Conservation (phyloP, 2,329 filamentous ascomycete species). For the Drechslera avenae region DNA sequence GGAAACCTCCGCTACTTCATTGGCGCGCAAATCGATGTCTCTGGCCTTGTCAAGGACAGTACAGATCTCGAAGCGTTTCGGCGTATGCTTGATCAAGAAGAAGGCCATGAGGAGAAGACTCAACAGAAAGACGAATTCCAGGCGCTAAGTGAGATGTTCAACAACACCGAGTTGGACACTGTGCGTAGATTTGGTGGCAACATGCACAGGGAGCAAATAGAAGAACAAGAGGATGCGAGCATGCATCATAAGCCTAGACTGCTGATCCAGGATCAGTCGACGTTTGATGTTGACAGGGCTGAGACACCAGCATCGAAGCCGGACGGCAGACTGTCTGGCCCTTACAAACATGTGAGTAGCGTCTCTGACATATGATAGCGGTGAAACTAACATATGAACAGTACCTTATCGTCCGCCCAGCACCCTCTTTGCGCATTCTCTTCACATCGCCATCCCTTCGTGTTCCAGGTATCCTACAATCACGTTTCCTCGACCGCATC, state of each 20-base stretch:
- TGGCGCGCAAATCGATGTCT: slow-evolving; percentile 74
- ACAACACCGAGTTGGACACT: slow-evolving; percentile 67
- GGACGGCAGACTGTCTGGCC: slow-evolving; percentile 49
- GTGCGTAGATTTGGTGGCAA: slow-evolving; percentile 67
- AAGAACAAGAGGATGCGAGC: slow-evolving; percentile 53
- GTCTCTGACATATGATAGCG: neutral
- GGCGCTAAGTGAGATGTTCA: slow-evolving; percentile 72
- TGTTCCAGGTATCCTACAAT: slow-evolving; percentile 56
- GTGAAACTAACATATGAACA: slow-evolving; percentile 28
- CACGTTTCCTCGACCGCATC: slow-evolving; percentile 55
- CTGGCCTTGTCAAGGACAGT: slow-evolving; percentile 69
- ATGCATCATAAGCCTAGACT: slow-evolving; percentile 51
- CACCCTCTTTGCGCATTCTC: slow-evolving; percentile 56
- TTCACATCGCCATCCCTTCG: slow-evolving; percentile 58
- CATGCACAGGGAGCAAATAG: slow-evolving; percentile 62
- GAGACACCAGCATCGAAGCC: slow-evolving; percentile 21
- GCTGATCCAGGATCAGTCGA: slow-evolving; percentile 55
- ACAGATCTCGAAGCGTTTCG: slow-evolving; percentile 68
- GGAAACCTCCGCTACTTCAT: slow-evolving; percentile 72
- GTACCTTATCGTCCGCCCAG: slow-evolving; percentile 56
- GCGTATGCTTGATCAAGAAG: slow-evolving; percentile 51
- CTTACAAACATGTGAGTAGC: slow-evolving; percentile 62
- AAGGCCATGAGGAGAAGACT: slow-evolving; percentile 33
- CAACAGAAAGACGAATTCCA: slow-evolving; percentile 66
- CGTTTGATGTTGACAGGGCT: slow-evolving; percentile 31